phyloP scores from a whole-genome alignment of 352 stramenopile genomes.

The Halophytophthora batemanensis region DNA sequence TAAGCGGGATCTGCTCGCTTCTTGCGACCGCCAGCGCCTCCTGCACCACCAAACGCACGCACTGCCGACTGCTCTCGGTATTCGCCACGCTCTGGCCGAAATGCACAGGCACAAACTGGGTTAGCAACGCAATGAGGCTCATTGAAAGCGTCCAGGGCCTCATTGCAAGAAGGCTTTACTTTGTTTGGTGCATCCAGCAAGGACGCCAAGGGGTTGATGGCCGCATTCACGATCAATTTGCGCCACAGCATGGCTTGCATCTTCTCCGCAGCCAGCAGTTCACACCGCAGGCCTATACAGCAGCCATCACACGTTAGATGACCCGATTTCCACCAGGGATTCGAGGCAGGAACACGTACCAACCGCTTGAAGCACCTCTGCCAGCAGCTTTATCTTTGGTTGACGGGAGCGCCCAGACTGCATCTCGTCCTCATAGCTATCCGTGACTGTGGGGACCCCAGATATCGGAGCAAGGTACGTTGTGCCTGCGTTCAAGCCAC shows the following conservation, averaged over 20 bases:
- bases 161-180: conserved; percentile 14
- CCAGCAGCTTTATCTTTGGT: conserved; percentile 28
- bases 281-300: conserved; percentile 36
- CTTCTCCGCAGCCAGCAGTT: conserved; percentile 32
- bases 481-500: conserved; percentile 37
- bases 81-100: conserved; percentile 32
- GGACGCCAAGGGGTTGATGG: conserved; percentile 71
- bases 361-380: conserved; percentile 29
- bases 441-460: neutral
- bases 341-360: conserved; percentile 19
- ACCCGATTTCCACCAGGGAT: neutral
- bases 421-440: neutral
- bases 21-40: conserved; percentile 52
- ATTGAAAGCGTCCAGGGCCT: too few relatives aligned
- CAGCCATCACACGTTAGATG: neutral
- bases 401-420: conserved; percentile 2
- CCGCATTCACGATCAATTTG: conserved; percentile 81
- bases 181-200: conserved; percentile 56
- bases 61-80: conserved; percentile 39
- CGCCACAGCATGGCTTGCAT: conserved; percentile 72
- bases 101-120: neutral
- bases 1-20: conserved; percentile 41
- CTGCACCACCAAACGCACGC: conserved; percentile 50
- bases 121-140: neutral
- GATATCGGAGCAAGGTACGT: conserved; percentile 54